phyloP scores from a whole-genome alignment of 108 stramenopile genomes.

The Cyclotella cryptica region DNA sequence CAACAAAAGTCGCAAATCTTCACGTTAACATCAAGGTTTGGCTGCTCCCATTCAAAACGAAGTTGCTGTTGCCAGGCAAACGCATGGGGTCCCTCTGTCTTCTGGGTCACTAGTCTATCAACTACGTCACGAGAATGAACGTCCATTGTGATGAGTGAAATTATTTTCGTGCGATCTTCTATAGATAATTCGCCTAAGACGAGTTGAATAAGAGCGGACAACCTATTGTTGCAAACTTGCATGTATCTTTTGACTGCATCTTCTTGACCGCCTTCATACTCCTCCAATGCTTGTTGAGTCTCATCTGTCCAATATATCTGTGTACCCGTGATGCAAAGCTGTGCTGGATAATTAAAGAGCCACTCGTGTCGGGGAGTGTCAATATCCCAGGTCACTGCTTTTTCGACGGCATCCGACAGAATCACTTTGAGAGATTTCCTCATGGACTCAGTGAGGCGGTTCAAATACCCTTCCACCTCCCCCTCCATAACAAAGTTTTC shows the following conservation, averaged over 20 bases:
- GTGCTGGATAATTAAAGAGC: slow-evolving; percentile 92
- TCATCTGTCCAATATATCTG: slow-evolving; percentile 96
- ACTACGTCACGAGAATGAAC: slow-evolving; percentile 93
- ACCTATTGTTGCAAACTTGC: slow-evolving; percentile 72
- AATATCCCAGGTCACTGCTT: slow-evolving; percentile 91
- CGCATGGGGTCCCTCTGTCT: slow-evolving; percentile 83
- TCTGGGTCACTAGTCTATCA: slow-evolving; percentile 81
- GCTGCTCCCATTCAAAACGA: slow-evolving; percentile 88
- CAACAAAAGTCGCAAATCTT: slow-evolving; percentile 88
- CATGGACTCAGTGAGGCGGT: slow-evolving; percentile 87
- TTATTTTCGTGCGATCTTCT: slow-evolving; percentile 88
- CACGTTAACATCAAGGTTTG: slow-evolving; percentile 82
- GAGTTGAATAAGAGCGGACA: slow-evolving; percentile 79
- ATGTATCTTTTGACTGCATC: slow-evolving; percentile 90
- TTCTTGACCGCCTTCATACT: slow-evolving; percentile 90
- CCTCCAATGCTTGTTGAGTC: slow-evolving; percentile 86
- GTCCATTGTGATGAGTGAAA: slow-evolving; percentile 93
- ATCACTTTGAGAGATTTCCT: slow-evolving; percentile 76
- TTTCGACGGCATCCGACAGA: slow-evolving; percentile 79
- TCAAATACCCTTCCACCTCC: slow-evolving; percentile 89
- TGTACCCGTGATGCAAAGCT: slow-evolving; percentile 87
- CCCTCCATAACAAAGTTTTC: slow-evolving; percentile 85
- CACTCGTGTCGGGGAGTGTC: slow-evolving; percentile 89
- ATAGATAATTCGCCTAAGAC: slow-evolving; percentile 79
- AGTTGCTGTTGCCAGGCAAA: slow-evolving; percentile 94